Base-by-base conservation (phyloP, 192 early-diverging fungal species). In the Podila horticola region DNA sequence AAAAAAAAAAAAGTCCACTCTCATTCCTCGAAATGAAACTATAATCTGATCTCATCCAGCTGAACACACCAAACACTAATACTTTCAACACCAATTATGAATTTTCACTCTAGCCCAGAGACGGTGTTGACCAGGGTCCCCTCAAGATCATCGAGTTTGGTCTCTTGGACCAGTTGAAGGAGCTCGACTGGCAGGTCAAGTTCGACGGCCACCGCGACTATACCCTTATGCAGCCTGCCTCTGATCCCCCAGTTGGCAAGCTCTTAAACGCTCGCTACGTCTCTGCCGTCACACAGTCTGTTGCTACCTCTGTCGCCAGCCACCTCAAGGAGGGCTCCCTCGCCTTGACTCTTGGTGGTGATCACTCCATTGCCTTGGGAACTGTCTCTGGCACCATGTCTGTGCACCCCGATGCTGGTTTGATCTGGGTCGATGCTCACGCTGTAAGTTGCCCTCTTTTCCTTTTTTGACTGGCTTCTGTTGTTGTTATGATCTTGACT, bases 391-490 rank as follows among this genome's bases (percentile, higher is more conserved):
- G 96, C 36, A 88, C 89, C 29, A 84, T 94, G 45, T 58, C 88
- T 13, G 93, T 92, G 29, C 88, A 97, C 84, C 89, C 88, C 59
- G 86, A 92, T 72, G 91, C 95, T 66, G 94, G 95, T 67, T 89
- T 99, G 72, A 90, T 99, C 65, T 99, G 96, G 97, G 90, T 99
- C 15, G 96, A 99, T 83, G 95, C 95, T 26, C 96, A 99, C 69
- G 94, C 95, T 51, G 92, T 93, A 86, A 83, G 90, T 88, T 30
- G 26, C 19, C 48, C 29, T 70, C 29, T 70, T 65, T 41, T 49
- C 1, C n/a, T 33, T 34, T n/a, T n/a, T n/a, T n/a, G n/a, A n/a
- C n/a, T n/a, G n/a, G n/a, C n/a, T n/a, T n/a, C n/a, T n/a, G n/a
- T n/a, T 41, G 9, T 30, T n/a, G 34, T 41, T 24, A 60, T 69